Conservation (phyloP, 768 basidiomycete species). For the Jaapia argillacea region DNA sequence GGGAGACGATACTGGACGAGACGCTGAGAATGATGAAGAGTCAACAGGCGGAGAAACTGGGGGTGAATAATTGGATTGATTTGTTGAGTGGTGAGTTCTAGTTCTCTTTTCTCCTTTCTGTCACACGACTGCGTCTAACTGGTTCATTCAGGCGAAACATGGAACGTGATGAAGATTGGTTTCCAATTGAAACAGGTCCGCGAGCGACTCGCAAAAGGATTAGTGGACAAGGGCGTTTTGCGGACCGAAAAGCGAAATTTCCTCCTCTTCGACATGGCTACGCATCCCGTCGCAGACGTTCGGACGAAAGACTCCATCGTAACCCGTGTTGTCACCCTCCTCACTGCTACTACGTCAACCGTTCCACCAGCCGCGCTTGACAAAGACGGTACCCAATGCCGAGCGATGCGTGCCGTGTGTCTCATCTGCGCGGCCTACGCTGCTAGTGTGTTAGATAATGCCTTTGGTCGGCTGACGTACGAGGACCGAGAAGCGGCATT, state of each 20-base stretch:
- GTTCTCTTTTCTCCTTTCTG: neutral
- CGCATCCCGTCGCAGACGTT: slow-evolving; percentile 92
- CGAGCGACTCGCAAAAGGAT: slow-evolving; percentile 91
- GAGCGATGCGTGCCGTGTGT: slow-evolving; percentile 71
- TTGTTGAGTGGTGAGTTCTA: slow-evolving; percentile 73
- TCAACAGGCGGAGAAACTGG: slow-evolving; percentile 63
- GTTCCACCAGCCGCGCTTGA: slow-evolving; percentile 68
- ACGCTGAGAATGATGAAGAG: slow-evolving; percentile 92
- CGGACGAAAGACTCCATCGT: slow-evolving; percentile 84
- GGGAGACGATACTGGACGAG: slow-evolving; percentile 95
- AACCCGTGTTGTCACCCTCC: slow-evolving; percentile 60
- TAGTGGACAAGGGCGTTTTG: slow-evolving; percentile 98
- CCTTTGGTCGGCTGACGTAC: slow-evolving; percentile 78
- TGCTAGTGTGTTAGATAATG: slow-evolving; percentile 92
- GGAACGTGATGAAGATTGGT: slow-evolving; percentile 99
- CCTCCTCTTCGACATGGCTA: slow-evolving; percentile 98
- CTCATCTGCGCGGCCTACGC: slow-evolving; percentile 90
- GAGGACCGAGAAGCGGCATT: slow-evolving; percentile 94
- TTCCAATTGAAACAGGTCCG: slow-evolving; percentile 98
- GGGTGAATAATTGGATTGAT: slow-evolving; percentile 90
- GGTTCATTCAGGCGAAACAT: slow-evolving; percentile 93
- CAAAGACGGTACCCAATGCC: slow-evolving; percentile 72
- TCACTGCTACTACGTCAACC: slow-evolving; percentile 76
- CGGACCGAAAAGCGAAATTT: slow-evolving; percentile 99
- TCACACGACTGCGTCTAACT: neutral